Conservation (phyloP, 1,284 basidiomycete genomes). For the Ganoderma sinense region DNA sequence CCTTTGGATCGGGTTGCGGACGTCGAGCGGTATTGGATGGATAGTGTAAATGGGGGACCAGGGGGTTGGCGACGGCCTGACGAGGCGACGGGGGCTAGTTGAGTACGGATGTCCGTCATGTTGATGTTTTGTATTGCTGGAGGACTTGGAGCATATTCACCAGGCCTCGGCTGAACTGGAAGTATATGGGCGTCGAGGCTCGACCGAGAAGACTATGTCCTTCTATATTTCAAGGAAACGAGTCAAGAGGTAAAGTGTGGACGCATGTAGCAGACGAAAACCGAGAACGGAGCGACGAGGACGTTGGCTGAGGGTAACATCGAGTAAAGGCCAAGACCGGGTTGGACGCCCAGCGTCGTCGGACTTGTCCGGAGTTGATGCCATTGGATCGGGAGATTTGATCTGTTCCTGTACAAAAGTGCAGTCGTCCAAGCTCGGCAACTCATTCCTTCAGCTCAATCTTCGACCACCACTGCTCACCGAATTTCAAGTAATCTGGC, state of each 20-base stretch:
- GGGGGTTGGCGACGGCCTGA: background rate
- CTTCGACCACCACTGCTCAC: background rate
- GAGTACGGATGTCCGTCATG: no score
- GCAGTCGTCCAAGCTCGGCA: background rate
- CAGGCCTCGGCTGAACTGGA: no score
- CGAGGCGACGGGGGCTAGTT: background rate
- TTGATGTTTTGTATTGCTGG: background rate
- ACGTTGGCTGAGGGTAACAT: no score
- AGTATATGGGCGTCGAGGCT: no score
- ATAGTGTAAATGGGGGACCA: background rate
- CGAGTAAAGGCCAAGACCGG: no score
- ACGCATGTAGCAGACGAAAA: background rate
- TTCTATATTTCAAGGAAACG: background rate
- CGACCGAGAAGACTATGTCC: no score
- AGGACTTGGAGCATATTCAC: no score
- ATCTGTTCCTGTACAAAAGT: conserved; percentile 4
- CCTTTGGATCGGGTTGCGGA: background rate
- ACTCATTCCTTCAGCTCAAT: conserved; percentile 1
- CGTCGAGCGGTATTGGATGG: background rate
- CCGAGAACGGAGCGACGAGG: background rate
- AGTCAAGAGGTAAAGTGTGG: background rate
- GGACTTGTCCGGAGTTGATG: background rate
- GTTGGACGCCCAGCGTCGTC: background rate
- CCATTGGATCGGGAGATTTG: conserved; percentile 3
- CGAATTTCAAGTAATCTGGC: background rate